These are phyloP conservation scores for Russula lepida DNA, from an alignment of 768 basidiomycete species.

Conservation along the genomic window DNA sequence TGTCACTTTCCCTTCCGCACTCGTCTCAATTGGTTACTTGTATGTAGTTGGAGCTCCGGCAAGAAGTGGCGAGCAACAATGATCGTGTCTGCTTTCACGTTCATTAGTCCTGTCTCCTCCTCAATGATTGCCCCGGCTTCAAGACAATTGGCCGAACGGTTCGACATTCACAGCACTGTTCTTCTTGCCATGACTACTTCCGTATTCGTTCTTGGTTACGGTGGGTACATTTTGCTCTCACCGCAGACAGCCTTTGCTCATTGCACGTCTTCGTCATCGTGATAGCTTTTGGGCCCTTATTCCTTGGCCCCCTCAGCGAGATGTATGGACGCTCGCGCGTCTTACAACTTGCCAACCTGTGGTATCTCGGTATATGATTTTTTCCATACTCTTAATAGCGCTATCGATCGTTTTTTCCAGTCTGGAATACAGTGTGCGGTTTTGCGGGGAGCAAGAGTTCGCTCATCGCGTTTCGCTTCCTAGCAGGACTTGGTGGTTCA, in stretches of 20 bases:
- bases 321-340: conserved; percentile 59
- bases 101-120: conserved; percentile 60
- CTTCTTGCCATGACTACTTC: conserved; percentile 46
- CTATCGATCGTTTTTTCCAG: conserved; percentile 22
- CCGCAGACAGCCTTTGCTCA: neutral
- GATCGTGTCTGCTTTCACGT: conserved; percentile 56
- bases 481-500: conserved; percentile 65
- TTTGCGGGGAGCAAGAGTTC: conserved; percentile 52
- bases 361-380: conserved; percentile 45
- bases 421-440: conserved; percentile 50
- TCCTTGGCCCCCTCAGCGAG: conserved; percentile 59
- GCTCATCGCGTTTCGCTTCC: conserved; percentile 58
- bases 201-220: conserved; percentile 48
- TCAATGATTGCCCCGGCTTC: conserved; percentile 68
- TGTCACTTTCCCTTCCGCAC: neutral
- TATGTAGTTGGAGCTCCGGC: conserved; percentile 8
- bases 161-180: conserved; percentile 44
- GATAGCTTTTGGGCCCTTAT: conserved; percentile 44
- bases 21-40: neutral
- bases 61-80: conserved; percentile 34
- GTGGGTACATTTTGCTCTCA: conserved; percentile 27
- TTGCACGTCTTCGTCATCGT: neutral
- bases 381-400: neutral
- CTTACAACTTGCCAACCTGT: conserved; percentile 54
- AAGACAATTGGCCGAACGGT: conserved; percentile 39